These are phyloP conservation scores for Malassezia pachydermatis DNA, from an alignment of 1,284 basidiomycete species.

Conservation along the genomic window DNA sequence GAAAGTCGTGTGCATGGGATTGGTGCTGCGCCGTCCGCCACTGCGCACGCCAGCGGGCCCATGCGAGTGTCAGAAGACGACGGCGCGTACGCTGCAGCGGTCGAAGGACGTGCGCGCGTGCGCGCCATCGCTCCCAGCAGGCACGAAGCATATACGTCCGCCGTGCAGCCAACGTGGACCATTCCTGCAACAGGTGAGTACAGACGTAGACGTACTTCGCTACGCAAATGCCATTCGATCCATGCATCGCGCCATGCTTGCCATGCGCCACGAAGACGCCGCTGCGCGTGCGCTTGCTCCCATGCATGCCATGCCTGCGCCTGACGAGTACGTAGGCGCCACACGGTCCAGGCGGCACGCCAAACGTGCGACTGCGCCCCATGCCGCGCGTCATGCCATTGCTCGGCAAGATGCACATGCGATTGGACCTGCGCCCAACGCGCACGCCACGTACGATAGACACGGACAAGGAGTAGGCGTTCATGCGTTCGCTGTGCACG, in stretches of 20 bases:
- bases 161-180: neutral
- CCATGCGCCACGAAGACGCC: neutral
- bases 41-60: neutral
- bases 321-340: neutral
- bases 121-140: slow-evolving; percentile 4
- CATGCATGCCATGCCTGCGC: neutral
- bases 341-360: neutral
- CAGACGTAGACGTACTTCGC: too few species aligned
- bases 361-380: neutral
- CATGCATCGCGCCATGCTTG: slow-evolving; percentile 6
- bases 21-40: neutral
- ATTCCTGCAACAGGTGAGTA: neutral
- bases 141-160: slow-evolving; percentile 6
- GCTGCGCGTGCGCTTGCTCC: too few species aligned
- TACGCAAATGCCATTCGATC: neutral
- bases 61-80: neutral
- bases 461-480: neutral
- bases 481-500: neutral
- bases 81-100: neutral
- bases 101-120: slow-evolving; percentile 1
- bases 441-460: neutral
- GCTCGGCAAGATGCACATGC: neutral
- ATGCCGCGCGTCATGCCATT: slow-evolving; percentile 1
- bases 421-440: neutral
- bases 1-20: neutral